Evolutionary conservation across 371 early-diverging fungal genomes (phyloP).

Genomic region (Neoconidiobolus thromboides): DNA sequence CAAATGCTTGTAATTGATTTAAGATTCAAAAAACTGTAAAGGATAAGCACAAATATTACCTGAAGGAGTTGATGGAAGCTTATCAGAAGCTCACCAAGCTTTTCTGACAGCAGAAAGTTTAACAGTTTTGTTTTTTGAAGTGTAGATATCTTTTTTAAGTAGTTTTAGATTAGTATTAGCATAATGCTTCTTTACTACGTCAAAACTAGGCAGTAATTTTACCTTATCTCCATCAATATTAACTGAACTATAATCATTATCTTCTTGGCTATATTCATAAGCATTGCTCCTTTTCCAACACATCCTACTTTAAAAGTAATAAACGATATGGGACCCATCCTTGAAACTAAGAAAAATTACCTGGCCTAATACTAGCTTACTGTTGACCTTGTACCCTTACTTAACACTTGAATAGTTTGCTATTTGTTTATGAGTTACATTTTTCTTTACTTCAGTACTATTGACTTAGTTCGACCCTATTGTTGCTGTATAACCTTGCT

Average conservation of each 20-base stretch:
- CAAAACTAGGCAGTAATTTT: neutral
- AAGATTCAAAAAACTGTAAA: constrained; percentile 9
- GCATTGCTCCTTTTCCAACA: constrained; percentile 9
- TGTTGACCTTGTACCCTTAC: no score
- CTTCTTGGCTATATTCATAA: constrained; percentile 63
- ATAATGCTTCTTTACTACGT: constrained; percentile 11
- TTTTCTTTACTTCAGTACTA: no score
- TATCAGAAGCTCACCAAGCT: constrained; percentile 32
- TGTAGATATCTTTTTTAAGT: neutral
- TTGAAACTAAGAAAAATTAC: no score
- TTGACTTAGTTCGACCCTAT: no score
- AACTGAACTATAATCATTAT: constrained; percentile 57
- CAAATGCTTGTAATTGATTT: neutral
- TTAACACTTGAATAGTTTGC: no score
- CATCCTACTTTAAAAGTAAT: no score
- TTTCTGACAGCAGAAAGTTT: constrained; percentile 28
- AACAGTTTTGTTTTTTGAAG: neutral
- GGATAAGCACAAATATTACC: constrained; percentile 46
- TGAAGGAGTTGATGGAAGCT: constrained; percentile 49
- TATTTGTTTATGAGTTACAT: no score
- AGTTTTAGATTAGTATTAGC: neutral
- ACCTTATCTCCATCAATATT: constrained; percentile 9
- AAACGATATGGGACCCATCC: no score
- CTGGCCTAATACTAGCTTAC: no score
- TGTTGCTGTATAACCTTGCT: no score